These are phyloP conservation scores for Malus sieversii DNA, from an alignment of 306 rosid genomes.

Conservation along the genomic window DNA sequence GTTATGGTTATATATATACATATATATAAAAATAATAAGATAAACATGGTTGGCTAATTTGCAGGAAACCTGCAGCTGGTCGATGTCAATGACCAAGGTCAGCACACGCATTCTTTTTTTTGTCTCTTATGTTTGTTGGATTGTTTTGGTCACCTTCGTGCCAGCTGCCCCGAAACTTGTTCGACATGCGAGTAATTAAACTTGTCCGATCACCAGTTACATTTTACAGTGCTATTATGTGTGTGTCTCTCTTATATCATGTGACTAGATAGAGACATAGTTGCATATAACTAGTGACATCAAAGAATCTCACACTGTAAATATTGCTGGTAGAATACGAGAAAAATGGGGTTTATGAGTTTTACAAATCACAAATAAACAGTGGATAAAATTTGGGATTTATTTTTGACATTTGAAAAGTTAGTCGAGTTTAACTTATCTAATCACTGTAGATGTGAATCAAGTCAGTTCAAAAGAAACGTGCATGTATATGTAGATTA, in stretches of 20 bases:
- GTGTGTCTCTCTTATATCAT: accelerated
- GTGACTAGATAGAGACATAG: too few species aligned
- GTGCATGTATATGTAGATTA: too few species aligned
- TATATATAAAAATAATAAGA: too few species aligned
- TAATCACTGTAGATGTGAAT: too few species aligned
- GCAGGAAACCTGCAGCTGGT: background rate
- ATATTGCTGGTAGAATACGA: background rate
- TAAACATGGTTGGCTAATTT: background rate
- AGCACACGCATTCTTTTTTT: background rate
- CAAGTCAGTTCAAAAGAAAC: accelerated
- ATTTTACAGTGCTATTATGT: too few species aligned
- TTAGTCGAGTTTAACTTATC: background rate
- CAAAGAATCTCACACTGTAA: too few species aligned
- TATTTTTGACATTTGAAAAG: background rate
- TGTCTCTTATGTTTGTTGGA: background rate
- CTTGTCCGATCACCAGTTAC: too few species aligned
- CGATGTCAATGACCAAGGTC: slow-evolving; percentile 2
- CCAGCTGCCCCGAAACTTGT: background rate
- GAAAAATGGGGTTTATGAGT: background rate
- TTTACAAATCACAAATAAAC: background rate
- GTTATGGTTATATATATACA: background rate
- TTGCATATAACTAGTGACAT: background rate
- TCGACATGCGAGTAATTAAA: background rate
- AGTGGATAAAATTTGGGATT: background rate
- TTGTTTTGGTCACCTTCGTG: background rate